These are phyloP conservation scores for Starmerella etchellsii DNA, from an alignment of 805 yeast genomes.

Conservation along the genomic window DNA sequence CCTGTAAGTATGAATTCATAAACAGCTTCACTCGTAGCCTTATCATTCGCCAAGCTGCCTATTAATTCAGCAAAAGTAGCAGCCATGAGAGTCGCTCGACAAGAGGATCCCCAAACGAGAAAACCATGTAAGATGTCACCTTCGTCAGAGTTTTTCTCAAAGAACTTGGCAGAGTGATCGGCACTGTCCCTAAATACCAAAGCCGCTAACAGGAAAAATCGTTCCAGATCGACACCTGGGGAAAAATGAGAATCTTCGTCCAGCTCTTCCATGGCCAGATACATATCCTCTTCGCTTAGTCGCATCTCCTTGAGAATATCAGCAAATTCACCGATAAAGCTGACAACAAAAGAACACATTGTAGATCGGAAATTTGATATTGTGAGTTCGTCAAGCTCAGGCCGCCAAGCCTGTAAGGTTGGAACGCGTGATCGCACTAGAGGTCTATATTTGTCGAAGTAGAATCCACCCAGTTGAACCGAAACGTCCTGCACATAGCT, in stretches of 20 bases:
- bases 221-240: slow-evolving; percentile 71
- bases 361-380: slow-evolving; percentile 12
- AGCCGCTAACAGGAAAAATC: slow-evolving; percentile 66
- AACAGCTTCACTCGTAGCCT: slow-evolving; percentile 24
- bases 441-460: slow-evolving; percentile 2
- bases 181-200: slow-evolving; percentile 55
- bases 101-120: slow-evolving; percentile 73
- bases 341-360: slow-evolving; percentile 22
- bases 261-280: slow-evolving; percentile 20
- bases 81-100: slow-evolving; percentile 59
- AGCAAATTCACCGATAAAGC: slow-evolving; percentile 27
- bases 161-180: slow-evolving; percentile 43
- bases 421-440: slow-evolving; percentile 26
- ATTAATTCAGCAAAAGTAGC: slow-evolving; percentile 72
- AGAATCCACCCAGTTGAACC: slow-evolving; percentile 5
- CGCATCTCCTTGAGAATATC: slow-evolving; percentile 31
- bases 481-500: slow-evolving; percentile 27
- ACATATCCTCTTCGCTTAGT: slow-evolving; percentile 29
- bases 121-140: slow-evolving; percentile 64
- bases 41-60: slow-evolving; percentile 45
- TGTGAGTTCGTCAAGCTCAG: slow-evolving; percentile 7
- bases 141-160: slow-evolving; percentile 54
- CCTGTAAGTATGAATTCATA: slow-evolving; percentile 38
- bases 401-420: slow-evolving; percentile 8
- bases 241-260: slow-evolving; percentile 8